A percentile compares a stretch with the other conserved stretches of the same genome.
These are phyloP conservation scores for Suhomyces xylopsoci DNA, from an alignment of 805 yeast species.

Conservation along the genomic window DNA sequence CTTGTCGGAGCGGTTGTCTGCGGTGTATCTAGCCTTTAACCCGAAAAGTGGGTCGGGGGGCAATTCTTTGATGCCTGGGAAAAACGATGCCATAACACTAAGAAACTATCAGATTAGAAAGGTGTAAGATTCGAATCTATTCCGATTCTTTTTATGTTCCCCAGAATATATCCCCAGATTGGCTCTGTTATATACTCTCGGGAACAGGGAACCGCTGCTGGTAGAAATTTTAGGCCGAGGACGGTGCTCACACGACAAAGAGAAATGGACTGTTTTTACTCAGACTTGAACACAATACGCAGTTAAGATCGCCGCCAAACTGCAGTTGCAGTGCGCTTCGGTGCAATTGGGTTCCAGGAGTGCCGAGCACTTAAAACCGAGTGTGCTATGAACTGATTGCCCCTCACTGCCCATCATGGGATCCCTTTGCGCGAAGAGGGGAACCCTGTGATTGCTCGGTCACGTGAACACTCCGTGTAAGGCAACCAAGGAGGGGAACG, in stretches of 20 bases:
- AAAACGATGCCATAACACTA: conserved; percentile 21
- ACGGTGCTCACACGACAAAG: not conserved
- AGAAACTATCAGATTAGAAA: no score
- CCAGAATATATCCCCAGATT: not conserved
- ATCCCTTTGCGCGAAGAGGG: not conserved
- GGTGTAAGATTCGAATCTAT: not conserved
- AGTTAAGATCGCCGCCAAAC: not conserved
- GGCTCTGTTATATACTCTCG: not conserved
- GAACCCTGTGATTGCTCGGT: not conserved
- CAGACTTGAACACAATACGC: not conserved
- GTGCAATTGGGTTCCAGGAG: not conserved
- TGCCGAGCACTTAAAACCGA: not conserved
- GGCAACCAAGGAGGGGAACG: no score
- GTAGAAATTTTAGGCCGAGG: not conserved
- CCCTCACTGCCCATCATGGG: not conserved
- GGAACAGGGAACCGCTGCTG: not conserved
- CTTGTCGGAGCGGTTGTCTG: conserved; percentile 59
- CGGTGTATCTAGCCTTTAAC: conserved; percentile 61
- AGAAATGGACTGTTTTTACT: no score
- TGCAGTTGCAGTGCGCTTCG: not conserved
- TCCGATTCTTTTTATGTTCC: not conserved
- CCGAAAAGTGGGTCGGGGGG: conserved; percentile 91
- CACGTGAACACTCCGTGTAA: not conserved
- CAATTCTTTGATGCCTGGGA: conserved; percentile 53
- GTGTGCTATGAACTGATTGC: not conserved